Evolutionary conservation across 2,329 filamentous ascomycete genomes (phyloP), one percentile per base, ranked within the genome.

Genomic region (Arthroderma uncinatum): DNA sequence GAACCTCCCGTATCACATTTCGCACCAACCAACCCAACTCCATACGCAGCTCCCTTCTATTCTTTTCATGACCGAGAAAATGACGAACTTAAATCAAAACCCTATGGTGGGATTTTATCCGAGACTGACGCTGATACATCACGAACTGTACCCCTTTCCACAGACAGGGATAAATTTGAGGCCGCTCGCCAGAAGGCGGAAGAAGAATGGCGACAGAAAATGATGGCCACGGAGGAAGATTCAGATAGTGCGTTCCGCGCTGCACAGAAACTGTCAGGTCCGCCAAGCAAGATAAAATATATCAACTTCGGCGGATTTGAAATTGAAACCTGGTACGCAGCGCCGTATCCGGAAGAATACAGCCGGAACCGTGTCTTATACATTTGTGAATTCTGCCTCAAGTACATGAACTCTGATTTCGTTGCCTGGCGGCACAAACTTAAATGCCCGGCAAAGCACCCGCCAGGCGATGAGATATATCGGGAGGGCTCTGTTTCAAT

Each of bases 351-450:
- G 0, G 93, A 96, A 69, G 93, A 98, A 73, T 98, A 98, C 76
- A 97, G 90, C 70, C 84, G 92, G 62, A 97, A 98, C 68, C 85
- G 89, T 30, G 87, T 95, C 37, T 80, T 98, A n/a, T 97, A 95
- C 73, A 97, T 98, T 62, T 98, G 93, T 78, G 94, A 98, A 71
- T 98, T 97, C 71, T 98, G 93, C 70, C 78, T 98, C 59, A 98
- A 97, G 73, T 98, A 98, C 75, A 96, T 98, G 90, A 95, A 94
- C 71, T 97, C 93, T 16, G 92, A 96, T 70, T 97, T 95, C 66
- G 93, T 98, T 28, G 92, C 93, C 12, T 97, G 92, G 89, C 83
- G 93, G 55, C 93, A 98, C 73, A 97, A 97, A 75, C 81, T 90
- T 65, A 98, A 98, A 75, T 98, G 93, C 65, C 87, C 89, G 4